Evolutionary conservation across 2,329 filamentous ascomycete genomes (phyloP), one percentile per base, ranked within the genome.

Genomic region (Colletotrichum lindemuthianum): DNA sequence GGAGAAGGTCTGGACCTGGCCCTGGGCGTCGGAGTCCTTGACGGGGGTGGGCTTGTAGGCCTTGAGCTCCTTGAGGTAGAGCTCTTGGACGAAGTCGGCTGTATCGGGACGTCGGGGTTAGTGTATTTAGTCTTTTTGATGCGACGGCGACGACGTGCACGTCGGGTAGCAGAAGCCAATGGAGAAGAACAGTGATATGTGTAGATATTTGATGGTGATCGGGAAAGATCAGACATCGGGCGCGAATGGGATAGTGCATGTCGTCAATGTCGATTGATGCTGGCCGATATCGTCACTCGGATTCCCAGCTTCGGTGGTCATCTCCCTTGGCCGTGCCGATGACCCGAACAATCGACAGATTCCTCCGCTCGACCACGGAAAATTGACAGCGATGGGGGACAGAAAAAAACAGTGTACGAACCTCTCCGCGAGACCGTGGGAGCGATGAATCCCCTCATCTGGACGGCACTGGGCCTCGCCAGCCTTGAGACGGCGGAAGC

Each of bases 51-150:
- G 84, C 88, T 98, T 98, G 91, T 97, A 98, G 81, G 89, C 88
- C 84, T 95, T 96, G 77, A 99, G 89, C 83, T 98, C 94, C 80
- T 90, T 91, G 73, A 99, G 89, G 87, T 99, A 99, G 77, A 99
- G 88, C 79, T 98, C 95, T 83, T 98, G 96, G 74, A 99, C 92
- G 75, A 97, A 89, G 81, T 99, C 96, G 88, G 92, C 96, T 98
- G 77, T 69, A 55, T 33, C 39, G 32, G 45, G 55, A 24, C 8
- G 15, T 41, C 37, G 40, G 56, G 15, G 48, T 57, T 65, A 24
- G 24, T 24, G 24, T 56, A 65, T 57, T 48, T 44, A 45, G 15
- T 32, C 16, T 39, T 16, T 16, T 13, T 11, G 37, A 16, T 8
- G 36, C 39, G 24, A 10, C 9, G 57, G 15, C 49, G 39, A 64